Evolutionary conservation across 352 stramenopile species (phyloP), one percentile per base, ranked within the genome.

Genomic region (Halophytophthora polymorphica): DNA sequence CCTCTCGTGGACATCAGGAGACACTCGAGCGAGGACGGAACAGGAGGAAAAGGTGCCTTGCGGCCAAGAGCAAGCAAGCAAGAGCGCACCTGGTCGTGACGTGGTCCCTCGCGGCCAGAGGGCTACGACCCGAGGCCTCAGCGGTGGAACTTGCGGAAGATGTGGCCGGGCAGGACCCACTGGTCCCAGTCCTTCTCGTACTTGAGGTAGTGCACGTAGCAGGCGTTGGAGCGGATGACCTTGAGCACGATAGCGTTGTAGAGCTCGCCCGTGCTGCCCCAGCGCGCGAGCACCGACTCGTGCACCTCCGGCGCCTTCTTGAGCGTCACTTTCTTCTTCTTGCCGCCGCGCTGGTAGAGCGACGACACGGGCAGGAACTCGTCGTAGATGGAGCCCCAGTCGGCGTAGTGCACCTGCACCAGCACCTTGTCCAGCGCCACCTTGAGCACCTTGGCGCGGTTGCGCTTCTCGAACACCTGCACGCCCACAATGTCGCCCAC

Each of bases 121-220:
- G n/a, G n/a, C n/a, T n/a, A n/a, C n/a, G n/a, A n/a, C n/a, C n/a
- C n/a, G n/a, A n/a, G n/a, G n/a, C n/a, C n/a, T n/a, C n/a, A n/a
- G 18, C 63, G 45, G 42, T 61, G 50, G 57, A 87, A 88, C 62
- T 91, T 91, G 49, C 74, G 78, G 58, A 89, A 91, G 34, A 91
- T 91, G 53, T 89, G 79, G 35, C 77, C 75, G 1, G 80, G 80
- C 15, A 91, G 57, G 35, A 91, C 61, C 80, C 80, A 91, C 51
- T 91, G 80, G 66, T 91, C 77, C 80, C 80, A 91, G 64, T 91
- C 77, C 47, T 87, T 88, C 50, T 91, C 76, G 46, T 81, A 89
- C 69, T 91, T 89, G 54, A 89, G 65, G 51, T 89, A 91, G 62
- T 91, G 80, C 69, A 91, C 80, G 36, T 80, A 70, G 54, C 77